phyloP scores from a whole-genome alignment of 1,139 yeast genomes.

The Sugiyamaella japonica region DNA sequence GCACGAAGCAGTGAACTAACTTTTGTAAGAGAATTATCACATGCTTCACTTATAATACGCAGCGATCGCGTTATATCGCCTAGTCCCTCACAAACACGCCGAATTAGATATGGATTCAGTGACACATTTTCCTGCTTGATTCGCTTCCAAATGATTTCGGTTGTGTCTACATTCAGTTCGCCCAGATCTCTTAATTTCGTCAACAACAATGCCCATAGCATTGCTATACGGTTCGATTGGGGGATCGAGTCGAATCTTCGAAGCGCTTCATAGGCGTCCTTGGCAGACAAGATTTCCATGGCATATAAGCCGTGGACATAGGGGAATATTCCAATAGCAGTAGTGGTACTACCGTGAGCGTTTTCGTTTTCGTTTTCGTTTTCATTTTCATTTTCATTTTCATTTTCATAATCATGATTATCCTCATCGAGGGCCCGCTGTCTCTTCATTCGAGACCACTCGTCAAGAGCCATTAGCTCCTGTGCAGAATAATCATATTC shows the following conservation, averaged over 20 bases:
- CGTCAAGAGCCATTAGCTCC: conserved; percentile 26
- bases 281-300: conserved; percentile 25
- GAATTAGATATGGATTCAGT: conserved; percentile 27
- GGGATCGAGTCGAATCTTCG: conserved; percentile 20
- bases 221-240: conserved; percentile 22
- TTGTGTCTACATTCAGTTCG: conserved; percentile 27
- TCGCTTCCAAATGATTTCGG: conserved; percentile 31
- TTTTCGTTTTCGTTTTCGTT: background rate
- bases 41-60: conserved; percentile 16
- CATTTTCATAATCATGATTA: background rate
- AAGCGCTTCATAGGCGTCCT: conserved; percentile 24
- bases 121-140: conserved; percentile 20
- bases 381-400: background rate
- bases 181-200: conserved; percentile 26
- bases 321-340: conserved; percentile 28
- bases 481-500: conserved; percentile 30
- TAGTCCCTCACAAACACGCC: conserved; percentile 27
- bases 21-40: background rate
- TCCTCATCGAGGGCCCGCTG: background rate
- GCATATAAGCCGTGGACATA: conserved; percentile 28
- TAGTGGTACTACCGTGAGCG: background rate
- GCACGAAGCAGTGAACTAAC: background rate
- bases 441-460: background rate
- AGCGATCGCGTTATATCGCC: conserved; percentile 17
- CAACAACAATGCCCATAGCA: conserved; percentile 33